Evolutionary conservation across 192 early-diverging fungal species (phyloP).

Genomic region (Coemansia sp.): DNA sequence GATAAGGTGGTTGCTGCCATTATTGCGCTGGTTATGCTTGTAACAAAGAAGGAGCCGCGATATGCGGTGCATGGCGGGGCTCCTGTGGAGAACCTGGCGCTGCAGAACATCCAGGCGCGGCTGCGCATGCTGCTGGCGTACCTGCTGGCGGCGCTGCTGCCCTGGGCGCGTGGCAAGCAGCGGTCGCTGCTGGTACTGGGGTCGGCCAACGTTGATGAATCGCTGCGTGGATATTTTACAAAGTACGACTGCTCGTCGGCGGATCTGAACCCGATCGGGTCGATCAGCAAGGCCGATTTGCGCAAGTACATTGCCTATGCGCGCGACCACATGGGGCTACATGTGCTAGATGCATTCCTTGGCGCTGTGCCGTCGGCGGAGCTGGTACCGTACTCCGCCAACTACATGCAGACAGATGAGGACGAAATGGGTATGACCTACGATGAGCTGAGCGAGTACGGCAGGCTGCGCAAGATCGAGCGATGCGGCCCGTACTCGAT

Average conservation of each 20-base stretch:
- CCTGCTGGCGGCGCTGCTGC: slow-evolving; percentile 92
- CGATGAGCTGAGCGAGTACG: slow-evolving; percentile 88
- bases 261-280: slow-evolving; percentile 96
- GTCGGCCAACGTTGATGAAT: slow-evolving; percentile 97
- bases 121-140: slow-evolving; percentile 95
- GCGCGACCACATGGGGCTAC: slow-evolving; percentile 62
- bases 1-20: slow-evolving; percentile 78
- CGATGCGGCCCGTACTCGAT: slow-evolving; percentile 92
- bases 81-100: slow-evolving; percentile 83
- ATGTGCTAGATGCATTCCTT: slow-evolving; percentile 74
- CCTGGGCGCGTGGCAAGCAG: slow-evolving; percentile 67
- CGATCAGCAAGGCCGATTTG: slow-evolving; percentile 87
- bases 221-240: slow-evolving; percentile 93
- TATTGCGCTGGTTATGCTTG: slow-evolving; percentile 68
- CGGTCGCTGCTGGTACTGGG: slow-evolving; percentile 88
- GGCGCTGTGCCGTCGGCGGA: slow-evolving; percentile 91
- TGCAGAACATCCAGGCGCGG: slow-evolving; percentile 97
- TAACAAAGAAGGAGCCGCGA: slow-evolving; percentile 71
- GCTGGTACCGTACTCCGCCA: slow-evolving; percentile 84
- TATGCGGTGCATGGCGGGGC: slow-evolving; percentile 87
- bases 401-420: slow-evolving; percentile 88
- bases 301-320: slow-evolving; percentile 78
- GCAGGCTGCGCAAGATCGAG: slow-evolving; percentile 82
- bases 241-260: slow-evolving; percentile 99
- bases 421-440: slow-evolving; percentile 99